Base-by-base conservation (phyloP, 768 basidiomycete genomes). In the Xerocomus brunneocitrinus region DNA sequence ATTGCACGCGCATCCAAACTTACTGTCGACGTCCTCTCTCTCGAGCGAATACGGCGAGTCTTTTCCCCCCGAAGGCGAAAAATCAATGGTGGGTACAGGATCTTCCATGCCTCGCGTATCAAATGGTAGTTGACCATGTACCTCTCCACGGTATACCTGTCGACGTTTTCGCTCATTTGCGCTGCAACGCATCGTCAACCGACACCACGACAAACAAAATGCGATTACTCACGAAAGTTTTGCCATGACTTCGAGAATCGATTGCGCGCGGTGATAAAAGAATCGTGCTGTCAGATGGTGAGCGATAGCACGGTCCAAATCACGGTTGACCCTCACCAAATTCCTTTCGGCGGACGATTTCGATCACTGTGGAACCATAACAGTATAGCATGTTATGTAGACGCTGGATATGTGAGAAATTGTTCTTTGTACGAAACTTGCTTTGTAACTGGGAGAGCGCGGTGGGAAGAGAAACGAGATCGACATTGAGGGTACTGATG, bases 351-450 rank as follows among this genome's bases (percentile, higher is more conserved):
- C 95, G 78, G 2, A 95, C 89, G 30, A 98, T 84, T 70, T 98
- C 95, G 16, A 94, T 79, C 8, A 97, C 79, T 0, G 93, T 92
- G 1, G 91, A 89, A 0, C 90, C 89, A 68, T 98, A 98, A 0
- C 91, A 92, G 63, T 92, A 94, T 1, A 95, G 68, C 82, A 98
- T 89, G 51, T 80, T 85, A 65, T 95, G 93, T 40, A 98, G 73
- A 16, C 95, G 79, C 47, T 87, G 82, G 13, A 98, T 87, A 69
- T 98, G 93, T n/a, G 87, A 79, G 65, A 98, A 98, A 54, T 87
- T 88, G 30, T 84, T 90, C 74, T 90, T 77, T 52, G 75, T 71
- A n/a, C 87, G 78, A 59, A 95, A 83, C 62, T 82, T 85, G 1
- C 78, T 65, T 63, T 95, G 91, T 1, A 98, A 74, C 2, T 73